Evolutionary conservation across 1,139 yeast genomes (phyloP), one percentile per base, ranked within the genome.

Genomic region (Pichia sp.): DNA sequence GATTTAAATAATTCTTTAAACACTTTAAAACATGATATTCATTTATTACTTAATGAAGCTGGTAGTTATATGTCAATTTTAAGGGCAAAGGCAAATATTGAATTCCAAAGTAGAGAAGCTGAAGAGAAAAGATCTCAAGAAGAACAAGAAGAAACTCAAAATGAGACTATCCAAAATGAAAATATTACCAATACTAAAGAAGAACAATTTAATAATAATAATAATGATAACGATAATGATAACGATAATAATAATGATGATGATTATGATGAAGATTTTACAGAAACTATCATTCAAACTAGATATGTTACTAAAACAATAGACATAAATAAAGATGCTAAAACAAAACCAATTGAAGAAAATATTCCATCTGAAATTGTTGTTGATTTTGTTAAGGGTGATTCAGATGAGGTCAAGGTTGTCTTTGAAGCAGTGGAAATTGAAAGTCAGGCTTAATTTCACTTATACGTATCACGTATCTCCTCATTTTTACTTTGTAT

Each of bases 31-130:
- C 70, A 72, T 55, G 86, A 87, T 50, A 69, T 86, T 44, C 72
- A 75, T 46, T 70, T 80, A 38, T 65, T 88, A 49, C 68, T 79
- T 34, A 75, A 79, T 52, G 96, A 89, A 62, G 79, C 84, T 49
- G 85, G 82, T 33, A 83, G 83, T 54, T 84, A 81, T 62, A 69
- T 87, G 57, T 79, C 81, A 51, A 76, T 86, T 46, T 72, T 84
- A 51, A 75, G 96, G 60, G 90, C 95, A 11, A 78, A 82, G 63
- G 95, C 95, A 26, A 90, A 89, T 61, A 68, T 86, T 41, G 83
- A 84, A 25, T 84, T 86, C 65, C 96, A 88, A 67, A 69, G 72
- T 52, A 78, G 94, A 56, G 90, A 85, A 63, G 55, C 18, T 18
- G 18, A 18, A 18, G 18, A 18, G 18, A 18, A 18, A 18, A 18